Base-by-base conservation (phyloP, 371 early-diverging fungal species). In the Umbelopsis sp. region DNA sequence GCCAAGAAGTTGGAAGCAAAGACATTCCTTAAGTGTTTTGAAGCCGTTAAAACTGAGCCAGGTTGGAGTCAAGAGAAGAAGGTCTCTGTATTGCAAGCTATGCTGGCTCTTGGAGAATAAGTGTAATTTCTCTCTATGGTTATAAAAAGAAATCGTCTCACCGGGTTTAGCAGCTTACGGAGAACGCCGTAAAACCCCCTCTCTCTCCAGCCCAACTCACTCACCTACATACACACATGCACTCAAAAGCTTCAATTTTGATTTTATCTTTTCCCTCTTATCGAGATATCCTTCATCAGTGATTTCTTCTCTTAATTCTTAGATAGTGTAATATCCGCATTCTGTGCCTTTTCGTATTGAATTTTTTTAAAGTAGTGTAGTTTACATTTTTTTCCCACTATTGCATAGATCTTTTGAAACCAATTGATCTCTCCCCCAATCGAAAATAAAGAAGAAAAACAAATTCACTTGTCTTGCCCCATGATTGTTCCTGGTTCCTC, bases 61-160 rank as follows among this genome's bases (percentile, higher is more conserved):
- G 57, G 57, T 35, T 57, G 57, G 57, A 57, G 57, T 57, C 57
- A 57, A 57, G 57, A 57, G 29, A 57, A 57, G 57, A 57, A 57
- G 35, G 32, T 57, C 57, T 57, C 57, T 35, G 57, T 57, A 16
- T 57, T 57, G 57, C 57, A 57, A 57, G 57, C 57, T 57, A 6
- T 57, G 29, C n/a, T 57, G 12, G 57, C 57, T 35, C 57, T 57
- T 57, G 57, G 57, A 57, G 57, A 57, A 57, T 57, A 57, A 29
- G 29, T 7, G 10, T 10, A 41, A 12, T 41, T 41, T 7, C 41
- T 41, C 41, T 41, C 12, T 41, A 4, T 41, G 41, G 41, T 41
- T 41, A 41, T 41, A 41, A 41, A 41, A 41, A 41, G 41, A 41
- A 41, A 41, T 41, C 7, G 41, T 41, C 41, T 41, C 41, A 41